Evolutionary conservation across 2,329 filamentous ascomycete genomes (phyloP), one percentile per base, ranked within the genome.

Genomic region (Neonectria faginata): DNA sequence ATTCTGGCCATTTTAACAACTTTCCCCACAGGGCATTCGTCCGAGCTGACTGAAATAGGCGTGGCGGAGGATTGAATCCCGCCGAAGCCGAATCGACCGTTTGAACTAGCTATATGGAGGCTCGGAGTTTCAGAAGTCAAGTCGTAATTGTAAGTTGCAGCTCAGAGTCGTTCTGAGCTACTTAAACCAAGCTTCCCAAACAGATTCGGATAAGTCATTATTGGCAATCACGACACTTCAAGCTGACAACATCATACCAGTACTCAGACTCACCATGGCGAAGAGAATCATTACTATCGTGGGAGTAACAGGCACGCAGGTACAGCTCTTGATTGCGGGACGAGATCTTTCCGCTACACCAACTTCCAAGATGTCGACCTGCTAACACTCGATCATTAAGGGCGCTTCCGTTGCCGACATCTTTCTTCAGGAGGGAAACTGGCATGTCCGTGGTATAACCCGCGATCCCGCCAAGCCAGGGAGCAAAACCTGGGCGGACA

Each of bases 361-460:
- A 39, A 7, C 36, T 39, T 39, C 12, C 14, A 8, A 39, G 14
- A 8, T 39, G 3, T 16, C 33, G 2, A 8, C 14, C 6, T 36
- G 36, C 14, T 39, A 39, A 39, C 36, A 45, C 20, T 45, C 20
- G 16, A 25, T 29, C 8, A 29, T 9, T 27, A 48, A 50, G 47
- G 47, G 47, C 16, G 16, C 47, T n/a, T 31, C 47, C 18, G 47
- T 50, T 31, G 25, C 47, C 2, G 47, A 50, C 9, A n/a, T 20
- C 7, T 50, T 50, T 14, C 16, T 50, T 12, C 12, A 50, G n/a
- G 47, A 50, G 18, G 47, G 47, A 31, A 18, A 29, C 3, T 50
- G 47, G 47, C 47, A 50, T 12, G 27, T 50, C 27, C 42, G 58
- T 14, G 58, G 58, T 2, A 22, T 48, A n/a, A 60, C 58, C 7